Evolutionary conservation across 2,329 filamentous ascomycete species (phyloP).

Genomic region (Fusarium sp.): DNA sequence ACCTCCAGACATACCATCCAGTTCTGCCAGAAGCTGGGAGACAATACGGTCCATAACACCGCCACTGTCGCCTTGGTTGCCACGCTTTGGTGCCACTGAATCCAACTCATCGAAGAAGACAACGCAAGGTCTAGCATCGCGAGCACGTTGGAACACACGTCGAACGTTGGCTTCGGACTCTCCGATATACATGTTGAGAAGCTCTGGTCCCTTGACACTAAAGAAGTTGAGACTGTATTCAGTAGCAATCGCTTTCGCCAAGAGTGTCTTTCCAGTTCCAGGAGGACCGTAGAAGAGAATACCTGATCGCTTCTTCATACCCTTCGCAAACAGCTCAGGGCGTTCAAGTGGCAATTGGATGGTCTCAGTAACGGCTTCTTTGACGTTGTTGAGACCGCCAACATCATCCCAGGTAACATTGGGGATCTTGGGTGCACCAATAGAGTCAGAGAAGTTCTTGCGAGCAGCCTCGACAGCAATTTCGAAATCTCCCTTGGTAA

Average conservation of each 20-base stretch:
- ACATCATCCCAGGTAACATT: slow-evolving; percentile 98
- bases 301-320: slow-evolving; percentile 96
- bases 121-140: slow-evolving; percentile 86
- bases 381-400: slow-evolving; percentile 90
- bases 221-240: slow-evolving; percentile 96
- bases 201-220: slow-evolving; percentile 88
- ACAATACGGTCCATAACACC: slow-evolving; percentile 99
- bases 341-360: slow-evolving; percentile 92
- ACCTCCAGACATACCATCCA: slow-evolving; percentile 97
- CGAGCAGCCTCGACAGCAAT: slow-evolving; percentile 93
- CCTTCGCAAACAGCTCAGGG: slow-evolving; percentile 93
- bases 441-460: slow-evolving; percentile 97
- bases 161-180: slow-evolving; percentile 93
- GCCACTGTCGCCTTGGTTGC: slow-evolving; percentile 95
- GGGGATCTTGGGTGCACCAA: slow-evolving; percentile 96
- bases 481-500: slow-evolving; percentile 87
- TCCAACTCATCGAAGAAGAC: slow-evolving; percentile 96
- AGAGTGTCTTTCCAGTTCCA: slow-evolving; percentile 90
- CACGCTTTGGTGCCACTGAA: slow-evolving; percentile 93
- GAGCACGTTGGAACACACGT: slow-evolving; percentile 85
- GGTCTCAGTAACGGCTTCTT: slow-evolving; percentile 96
- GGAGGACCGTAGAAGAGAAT: slow-evolving; percentile 93
- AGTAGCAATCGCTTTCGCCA: slow-evolving; percentile 92
- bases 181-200: slow-evolving; percentile 96
- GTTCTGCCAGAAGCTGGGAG: slow-evolving; percentile 89